These are phyloP conservation scores for Nemania serpens DNA, from an alignment of 2,329 filamentous ascomycete genomes.

Conservation along the genomic window DNA sequence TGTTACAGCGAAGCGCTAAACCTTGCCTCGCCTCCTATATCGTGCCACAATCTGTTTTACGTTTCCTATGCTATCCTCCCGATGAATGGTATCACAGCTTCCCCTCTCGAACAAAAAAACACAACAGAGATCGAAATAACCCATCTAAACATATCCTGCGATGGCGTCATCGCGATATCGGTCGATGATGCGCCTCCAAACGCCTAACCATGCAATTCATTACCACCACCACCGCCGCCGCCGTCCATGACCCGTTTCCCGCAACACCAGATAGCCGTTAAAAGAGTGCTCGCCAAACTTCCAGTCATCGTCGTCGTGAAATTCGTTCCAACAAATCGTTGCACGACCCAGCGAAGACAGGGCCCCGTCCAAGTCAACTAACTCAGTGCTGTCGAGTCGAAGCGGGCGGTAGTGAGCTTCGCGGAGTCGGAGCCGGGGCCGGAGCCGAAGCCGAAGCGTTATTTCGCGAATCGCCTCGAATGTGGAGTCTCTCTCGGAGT, in stretches of 20 bases:
- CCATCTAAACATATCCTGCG: neutral
- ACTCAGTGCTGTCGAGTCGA: slow-evolving; percentile 16
- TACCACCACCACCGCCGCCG: neutral
- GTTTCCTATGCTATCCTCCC: slow-evolving; percentile 11
- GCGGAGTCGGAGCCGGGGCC: slow-evolving; percentile 15
- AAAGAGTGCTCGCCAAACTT: neutral
- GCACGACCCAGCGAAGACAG: neutral
- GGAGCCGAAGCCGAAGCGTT: slow-evolving; percentile 44
- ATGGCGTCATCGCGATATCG: neutral
- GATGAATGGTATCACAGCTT: slow-evolving; percentile 10
- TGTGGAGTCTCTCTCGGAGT: slow-evolving; percentile 58
- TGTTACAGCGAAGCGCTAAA: slow-evolving; percentile 5
- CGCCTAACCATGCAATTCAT: slow-evolving; percentile 19
- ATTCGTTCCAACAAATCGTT: slow-evolving; percentile 6
- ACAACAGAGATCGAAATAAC: neutral
- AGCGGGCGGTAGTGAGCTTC: slow-evolving; percentile 12
- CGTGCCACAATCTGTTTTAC: neutral
- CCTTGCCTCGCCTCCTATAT: neutral
- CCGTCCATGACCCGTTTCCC: neutral
- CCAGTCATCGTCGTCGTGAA: neutral
- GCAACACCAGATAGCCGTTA: slow-evolving; percentile 12
- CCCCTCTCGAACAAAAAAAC: neutral
- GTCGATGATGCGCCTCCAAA: slow-evolving; percentile 16
- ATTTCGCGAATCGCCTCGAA: slow-evolving; percentile 55
- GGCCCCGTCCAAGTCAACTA: neutral